These are phyloP conservation scores for Astragalus membranaceus DNA, from an alignment of 306 rosid species.

Conservation along the genomic window DNA sequence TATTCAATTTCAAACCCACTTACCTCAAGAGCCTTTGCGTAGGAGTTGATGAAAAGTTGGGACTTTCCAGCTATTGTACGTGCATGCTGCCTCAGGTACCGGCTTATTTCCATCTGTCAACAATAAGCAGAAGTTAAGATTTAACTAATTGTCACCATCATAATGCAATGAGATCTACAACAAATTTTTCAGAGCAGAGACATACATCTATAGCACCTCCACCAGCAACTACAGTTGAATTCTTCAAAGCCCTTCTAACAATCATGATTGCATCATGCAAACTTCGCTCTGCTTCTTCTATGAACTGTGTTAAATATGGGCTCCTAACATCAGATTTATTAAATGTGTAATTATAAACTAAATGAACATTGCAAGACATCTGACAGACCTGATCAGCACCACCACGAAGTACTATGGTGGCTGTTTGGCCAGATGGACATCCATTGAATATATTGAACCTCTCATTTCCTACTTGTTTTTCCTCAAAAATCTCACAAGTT, in stretches of 20 bases:
- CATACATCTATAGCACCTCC: slow-evolving; percentile 99
- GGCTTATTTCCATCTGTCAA: slow-evolving; percentile 95
- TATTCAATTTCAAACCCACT: background rate
- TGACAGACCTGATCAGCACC: slow-evolving; percentile 92
- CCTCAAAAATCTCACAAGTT: slow-evolving; percentile 89
- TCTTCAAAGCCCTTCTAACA: slow-evolving; percentile 93
- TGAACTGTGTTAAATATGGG: slow-evolving; percentile 48
- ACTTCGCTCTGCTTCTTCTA: slow-evolving; percentile 99
- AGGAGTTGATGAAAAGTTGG: slow-evolving; percentile 88
- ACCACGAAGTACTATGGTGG: slow-evolving; percentile 98
- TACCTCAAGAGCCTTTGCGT: slow-evolving; percentile 98
- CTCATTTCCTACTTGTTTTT: slow-evolving; percentile 95
- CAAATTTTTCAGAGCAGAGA: background rate
- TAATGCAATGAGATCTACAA: background rate
- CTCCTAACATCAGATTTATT: background rate
- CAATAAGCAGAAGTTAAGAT: slow-evolving; percentile 8
- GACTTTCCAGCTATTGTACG: slow-evolving; percentile 90
- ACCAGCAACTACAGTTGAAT: slow-evolving; percentile 96
- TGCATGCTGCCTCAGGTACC: slow-evolving; percentile 86
- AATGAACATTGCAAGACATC: background rate
- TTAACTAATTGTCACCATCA: background rate
- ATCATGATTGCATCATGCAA: slow-evolving; percentile 99
- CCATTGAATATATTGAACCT: slow-evolving; percentile 93
- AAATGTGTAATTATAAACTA: background rate
- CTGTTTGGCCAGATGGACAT: slow-evolving; percentile 90